A percentile compares a stretch with the other conserved stretches of the same genome.
phyloP scores from a whole-genome alignment of 2,329 filamentous ascomycete genomes.

The Pseudogymnoascus sp. region DNA sequence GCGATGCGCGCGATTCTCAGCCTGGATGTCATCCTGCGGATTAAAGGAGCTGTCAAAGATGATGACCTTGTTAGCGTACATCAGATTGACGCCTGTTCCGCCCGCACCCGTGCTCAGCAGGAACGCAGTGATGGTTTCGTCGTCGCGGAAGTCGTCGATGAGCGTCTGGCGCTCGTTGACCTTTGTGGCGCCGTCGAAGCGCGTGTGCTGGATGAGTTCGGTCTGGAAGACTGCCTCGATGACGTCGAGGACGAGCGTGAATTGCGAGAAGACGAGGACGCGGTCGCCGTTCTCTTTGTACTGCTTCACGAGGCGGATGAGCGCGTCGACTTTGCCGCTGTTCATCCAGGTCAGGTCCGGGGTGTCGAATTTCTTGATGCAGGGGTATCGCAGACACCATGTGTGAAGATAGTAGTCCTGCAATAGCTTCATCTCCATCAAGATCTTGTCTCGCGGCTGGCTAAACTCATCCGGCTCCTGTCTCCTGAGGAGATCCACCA shows the following conservation, averaged over 20 bases:
- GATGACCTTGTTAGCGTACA: conserved; percentile 92
- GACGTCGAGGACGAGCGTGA: conserved; percentile 85
- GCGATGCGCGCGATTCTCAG: conserved; percentile 91
- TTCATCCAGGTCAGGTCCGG: conserved; percentile 46
- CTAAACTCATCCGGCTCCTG: conserved; percentile 48
- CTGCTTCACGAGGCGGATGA: conserved; percentile 62
- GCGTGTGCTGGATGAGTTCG: conserved; percentile 64
- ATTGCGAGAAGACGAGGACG: conserved; percentile 85
- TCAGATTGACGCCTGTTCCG: conserved; percentile 94
- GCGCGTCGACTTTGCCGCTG: conserved; percentile 76
- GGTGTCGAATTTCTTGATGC: conserved; percentile 47
- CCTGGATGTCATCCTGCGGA: conserved; percentile 95
- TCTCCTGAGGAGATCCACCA: conserved; percentile 67
- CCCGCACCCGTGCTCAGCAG: conserved; percentile 88
- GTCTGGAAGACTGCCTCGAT: conserved; percentile 72
- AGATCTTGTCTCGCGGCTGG: conserved; percentile 42
- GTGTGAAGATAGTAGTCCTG: conserved; percentile 59
- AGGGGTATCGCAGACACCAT: conserved; percentile 52
- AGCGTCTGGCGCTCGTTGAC: conserved; percentile 78
- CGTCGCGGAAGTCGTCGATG: conserved; percentile 75
- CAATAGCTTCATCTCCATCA: conserved; percentile 46
- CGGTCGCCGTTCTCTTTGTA: conserved; percentile 78
- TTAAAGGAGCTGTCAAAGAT: conserved; percentile 98
- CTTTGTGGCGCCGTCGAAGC: conserved; percentile 77
- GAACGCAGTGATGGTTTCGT: conserved; percentile 76